Conservation (phyloP, 305 asterid species). For the Rubia tinctorum region DNA sequence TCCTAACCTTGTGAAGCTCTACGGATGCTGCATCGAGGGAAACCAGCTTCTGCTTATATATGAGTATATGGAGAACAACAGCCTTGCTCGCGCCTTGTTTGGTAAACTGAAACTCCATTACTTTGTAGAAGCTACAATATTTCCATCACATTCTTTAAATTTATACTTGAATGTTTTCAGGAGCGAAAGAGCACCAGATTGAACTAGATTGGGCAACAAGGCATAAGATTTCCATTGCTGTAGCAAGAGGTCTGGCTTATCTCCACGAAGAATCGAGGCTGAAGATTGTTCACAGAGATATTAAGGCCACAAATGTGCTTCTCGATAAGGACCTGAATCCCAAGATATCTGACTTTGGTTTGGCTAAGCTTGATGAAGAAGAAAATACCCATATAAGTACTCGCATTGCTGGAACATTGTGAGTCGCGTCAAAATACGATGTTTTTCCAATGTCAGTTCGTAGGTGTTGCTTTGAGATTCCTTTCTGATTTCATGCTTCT, state of each 20-base stretch:
- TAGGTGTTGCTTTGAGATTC: not conserved
- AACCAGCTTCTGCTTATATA: constrained; percentile 61
- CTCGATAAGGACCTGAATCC: constrained; percentile 37
- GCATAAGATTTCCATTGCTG: constrained; percentile 47
- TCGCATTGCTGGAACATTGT: constrained; percentile 71
- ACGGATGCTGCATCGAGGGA: constrained; percentile 72
- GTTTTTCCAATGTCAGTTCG: not conserved
- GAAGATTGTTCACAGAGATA: constrained; percentile 49
- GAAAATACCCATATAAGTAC: constrained; percentile 72
- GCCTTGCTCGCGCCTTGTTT: constrained; percentile 63
- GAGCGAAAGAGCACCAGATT: constrained; percentile 43
- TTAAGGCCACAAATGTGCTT: constrained; percentile 7
- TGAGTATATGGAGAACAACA: constrained; percentile 62
- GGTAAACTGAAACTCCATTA: constrained; percentile 30
- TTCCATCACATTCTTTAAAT: not conserved
- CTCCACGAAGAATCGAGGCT: constrained; percentile 76
- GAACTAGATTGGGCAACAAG: constrained; percentile 62
- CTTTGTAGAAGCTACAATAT: not conserved
- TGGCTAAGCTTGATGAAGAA: constrained; percentile 66
- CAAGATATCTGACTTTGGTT: constrained; percentile 72
- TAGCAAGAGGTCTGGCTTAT: constrained; percentile 72
- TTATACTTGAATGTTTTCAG: constrained; percentile 21
- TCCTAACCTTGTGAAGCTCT: constrained; percentile 71
- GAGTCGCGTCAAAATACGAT: constrained; percentile 17
- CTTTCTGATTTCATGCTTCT: not conserved